Conservation (phyloP, 2,329 filamentous ascomycete genomes). For the Cercospora zeina region DNA sequence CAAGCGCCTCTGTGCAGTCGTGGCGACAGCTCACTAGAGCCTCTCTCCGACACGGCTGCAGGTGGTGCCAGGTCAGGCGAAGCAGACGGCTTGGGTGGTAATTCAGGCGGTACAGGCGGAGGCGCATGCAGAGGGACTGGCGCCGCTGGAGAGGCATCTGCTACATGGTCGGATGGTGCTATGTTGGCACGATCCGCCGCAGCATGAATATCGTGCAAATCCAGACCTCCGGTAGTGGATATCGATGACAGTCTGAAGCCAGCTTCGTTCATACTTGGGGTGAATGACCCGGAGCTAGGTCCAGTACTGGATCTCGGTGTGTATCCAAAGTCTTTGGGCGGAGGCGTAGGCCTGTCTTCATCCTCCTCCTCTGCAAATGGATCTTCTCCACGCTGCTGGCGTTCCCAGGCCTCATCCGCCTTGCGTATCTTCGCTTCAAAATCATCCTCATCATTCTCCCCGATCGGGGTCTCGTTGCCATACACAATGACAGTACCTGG, state of each 20-base stretch:
- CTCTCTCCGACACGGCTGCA: slow-evolving; percentile 32
- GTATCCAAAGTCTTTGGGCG: slow-evolving; percentile 48
- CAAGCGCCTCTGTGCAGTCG: slow-evolving; percentile 29
- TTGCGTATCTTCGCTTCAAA: slow-evolving; percentile 37
- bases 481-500: slow-evolving; percentile 39
- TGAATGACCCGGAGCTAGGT: slow-evolving; percentile 31
- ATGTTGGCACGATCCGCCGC: slow-evolving; percentile 27
- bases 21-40: slow-evolving; percentile 37
- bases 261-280: slow-evolving; percentile 26
- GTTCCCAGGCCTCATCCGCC: slow-evolving; percentile 39
- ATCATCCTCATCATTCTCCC: slow-evolving; percentile 33
- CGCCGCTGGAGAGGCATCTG: slow-evolving; percentile 36
- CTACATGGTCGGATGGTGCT: slow-evolving; percentile 21
- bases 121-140: slow-evolving; percentile 50
- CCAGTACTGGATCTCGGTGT: slow-evolving; percentile 39
- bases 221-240: slow-evolving; percentile 37
- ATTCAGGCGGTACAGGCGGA: slow-evolving; percentile 45
- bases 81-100: slow-evolving; percentile 24
- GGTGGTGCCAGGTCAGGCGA: slow-evolving; percentile 32
- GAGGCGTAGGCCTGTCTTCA: slow-evolving; percentile 44
- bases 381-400: slow-evolving; percentile 35
- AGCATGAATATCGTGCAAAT: slow-evolving; percentile 43
- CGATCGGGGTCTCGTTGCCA: slow-evolving; percentile 22
- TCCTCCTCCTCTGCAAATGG: slow-evolving; percentile 33
- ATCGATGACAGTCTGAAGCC: slow-evolving; percentile 39